Evolutionary conservation across 345 rosid species (phyloP), one percentile per base, ranked within the genome.

Genomic region (Acer negundo): DNA sequence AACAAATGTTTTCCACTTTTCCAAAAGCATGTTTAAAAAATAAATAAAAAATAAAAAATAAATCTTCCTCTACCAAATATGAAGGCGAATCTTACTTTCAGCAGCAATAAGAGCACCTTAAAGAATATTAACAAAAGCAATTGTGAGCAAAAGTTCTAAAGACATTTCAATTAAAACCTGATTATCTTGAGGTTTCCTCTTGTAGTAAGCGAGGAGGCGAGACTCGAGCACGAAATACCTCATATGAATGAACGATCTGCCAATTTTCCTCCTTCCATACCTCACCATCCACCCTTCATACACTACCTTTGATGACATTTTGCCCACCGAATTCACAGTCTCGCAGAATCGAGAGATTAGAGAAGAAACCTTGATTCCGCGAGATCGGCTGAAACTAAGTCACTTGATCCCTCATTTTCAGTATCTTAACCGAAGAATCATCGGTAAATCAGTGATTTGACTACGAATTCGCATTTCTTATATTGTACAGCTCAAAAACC

Each of bases 261-360:
- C 99, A 89, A 97, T 97, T 92, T 90, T 97, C 83, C 97, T 90
- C 75, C 99, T 87, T 73, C 99, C 99, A 71, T 94, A 94, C 75
- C 99, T 86, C 82, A 97, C 98, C 99, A 94, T 97, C 99, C 98
- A 97, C 74, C 99, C 99, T 81, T 97, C 98, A 69, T 94, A 97
- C 55, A 94, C 93, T 28, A 91, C 89, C 83, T 94, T 97, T 42
- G 99, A 90, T 20, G 99, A 89, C 94, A 88, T 90, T 75, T 67
- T 73, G 22, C 61, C 76, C 49, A 75, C 77, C 64, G 58, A 55
- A 61, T 53, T 64, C 10, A 17, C 40, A 20, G 20, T 22, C 85
- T 77, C 81, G 89, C 86, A 79, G 76, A 87, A 75, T 35, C 75
- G 71, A 84, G 80, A 83, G 88, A 86, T 85, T 76, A 69, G 70